Evolutionary conservation across 768 basidiomycete species (phyloP).

Genomic region (Tephrocybe sp.): DNA sequence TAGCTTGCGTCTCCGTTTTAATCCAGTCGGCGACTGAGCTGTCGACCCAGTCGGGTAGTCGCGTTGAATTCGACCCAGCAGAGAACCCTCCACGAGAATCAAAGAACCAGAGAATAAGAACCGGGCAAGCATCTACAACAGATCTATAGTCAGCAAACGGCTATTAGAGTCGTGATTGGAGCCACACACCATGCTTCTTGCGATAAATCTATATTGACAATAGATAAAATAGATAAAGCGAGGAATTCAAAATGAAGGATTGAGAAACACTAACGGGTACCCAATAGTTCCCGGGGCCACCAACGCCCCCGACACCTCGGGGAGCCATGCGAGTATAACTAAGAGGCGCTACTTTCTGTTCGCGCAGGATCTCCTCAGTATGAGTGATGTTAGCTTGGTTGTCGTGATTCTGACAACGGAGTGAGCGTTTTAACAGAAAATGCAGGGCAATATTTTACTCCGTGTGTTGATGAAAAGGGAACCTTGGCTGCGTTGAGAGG

Average conservation of each 20-base stretch:
- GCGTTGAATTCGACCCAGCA: constrained; percentile 38
- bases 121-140: constrained; percentile 42
- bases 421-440: not conserved
- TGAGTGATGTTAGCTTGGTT: constrained; percentile 74
- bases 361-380: constrained; percentile 60
- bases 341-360: constrained; percentile 50
- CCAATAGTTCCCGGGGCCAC: constrained; percentile 74
- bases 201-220: constrained; percentile 33
- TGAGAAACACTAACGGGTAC: constrained; percentile 68
- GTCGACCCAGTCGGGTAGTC: constrained; percentile 69
- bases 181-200: constrained; percentile 26
- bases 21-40: constrained; percentile 62
- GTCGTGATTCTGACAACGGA: constrained; percentile 60
- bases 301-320: constrained; percentile 56
- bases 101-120: constrained; percentile 72
- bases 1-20: constrained; percentile 43
- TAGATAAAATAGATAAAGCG: not conserved
- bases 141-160: too few relatives aligned
- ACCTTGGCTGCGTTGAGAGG: constrained; percentile 56
- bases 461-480: constrained; percentile 68
- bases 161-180: too few relatives aligned
- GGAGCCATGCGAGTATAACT: constrained; percentile 66
- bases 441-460: constrained; percentile 34
- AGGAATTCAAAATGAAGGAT: too few relatives aligned
- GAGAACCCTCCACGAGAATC: constrained; percentile 69